These are phyloP conservation scores for Geosiphon pyriformis DNA, from an alignment of 192 early-diverging fungal species.

Conservation along the genomic window DNA sequence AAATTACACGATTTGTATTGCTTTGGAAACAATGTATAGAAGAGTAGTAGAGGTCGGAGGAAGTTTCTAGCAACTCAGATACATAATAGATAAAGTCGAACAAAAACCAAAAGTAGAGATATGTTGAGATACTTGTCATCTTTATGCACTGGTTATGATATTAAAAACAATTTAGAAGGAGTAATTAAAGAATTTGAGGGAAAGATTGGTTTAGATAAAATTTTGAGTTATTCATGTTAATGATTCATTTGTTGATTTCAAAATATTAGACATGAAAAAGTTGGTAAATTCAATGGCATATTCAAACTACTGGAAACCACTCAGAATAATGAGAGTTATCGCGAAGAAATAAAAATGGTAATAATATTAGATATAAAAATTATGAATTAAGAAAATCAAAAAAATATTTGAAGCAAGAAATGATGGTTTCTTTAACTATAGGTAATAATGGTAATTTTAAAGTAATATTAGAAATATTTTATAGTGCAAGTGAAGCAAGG, in stretches of 20 bases:
- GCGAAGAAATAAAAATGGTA: slow-evolving; percentile 10
- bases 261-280: slow-evolving; percentile 4
- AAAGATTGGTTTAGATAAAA: slow-evolving; percentile 15
- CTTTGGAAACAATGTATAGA: slow-evolving; percentile 13
- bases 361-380: too few species aligned
- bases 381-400: too few species aligned
- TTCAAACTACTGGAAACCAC: slow-evolving; percentile 8
- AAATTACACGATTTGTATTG: slow-evolving; percentile 8
- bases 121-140: slow-evolving; percentile 19
- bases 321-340: background rate
- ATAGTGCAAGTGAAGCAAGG: too few species aligned
- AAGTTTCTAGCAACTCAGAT: slow-evolving; percentile 13
- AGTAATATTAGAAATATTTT: too few species aligned
- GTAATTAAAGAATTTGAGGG: slow-evolving; percentile 19
- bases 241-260: background rate
- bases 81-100: background rate
- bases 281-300: slow-evolving; percentile 13
- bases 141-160: slow-evolving; percentile 13
- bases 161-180: slow-evolving; percentile 14
- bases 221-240: slow-evolving; percentile 19
- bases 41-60: background rate
- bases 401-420: too few species aligned
- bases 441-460: too few species aligned
- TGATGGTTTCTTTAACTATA: too few species aligned
- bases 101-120: slow-evolving; percentile 4